Evolutionary conservation across 1,139 yeast genomes (phyloP), one percentile per base, ranked within the genome.

Genomic region (Scheffersomyces quercinus): DNA sequence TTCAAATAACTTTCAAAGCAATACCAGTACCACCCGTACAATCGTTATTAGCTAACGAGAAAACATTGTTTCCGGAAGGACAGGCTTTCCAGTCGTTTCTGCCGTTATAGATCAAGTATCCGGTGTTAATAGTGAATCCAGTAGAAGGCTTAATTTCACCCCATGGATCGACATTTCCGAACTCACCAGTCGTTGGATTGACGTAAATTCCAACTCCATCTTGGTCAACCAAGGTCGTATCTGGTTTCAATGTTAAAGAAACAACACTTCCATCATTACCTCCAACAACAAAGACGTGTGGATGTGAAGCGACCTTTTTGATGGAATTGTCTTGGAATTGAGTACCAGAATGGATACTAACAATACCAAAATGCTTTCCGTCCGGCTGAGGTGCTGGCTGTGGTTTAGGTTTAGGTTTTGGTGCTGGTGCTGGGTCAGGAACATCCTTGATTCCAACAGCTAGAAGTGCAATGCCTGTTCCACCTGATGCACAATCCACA

Each of bases 281-380:
- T 14, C 68, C 70, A 31, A 66, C 68, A 9, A 64, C 50, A 49
- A 65, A 64, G 7, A 64, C 68, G 34, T 62, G 67, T 10, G 60
- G 59, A 53, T 65, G 68, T 5, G 58, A 48, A 9, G 47, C 51
- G 13, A 59, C 69, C 53, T 61, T 61, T 48, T 56, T 63, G 52
- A 64, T 60, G 3, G 58, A 41, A 5, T 48, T 40, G 46, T 57
- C 42, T 39, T 61, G 62, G 50, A 60, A 55, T 15, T 49, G 42
- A 7, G 59, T 38, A 6, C 66, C 65, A 6, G 64, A 58, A 35
- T 48, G 54, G 37, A 53, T 55, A 36, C 60, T 49, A 26, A 59
- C 42, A 14, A 58, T 43, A 14, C 57, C 55, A 35, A 56, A 56
- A 11, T 44, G 37, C 24, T 20, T 20, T 9, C 14, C 16, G 16